These are phyloP conservation scores for Phytophthora europaea DNA, from an alignment of 352 stramenopile genomes.

Conservation along the genomic window DNA sequence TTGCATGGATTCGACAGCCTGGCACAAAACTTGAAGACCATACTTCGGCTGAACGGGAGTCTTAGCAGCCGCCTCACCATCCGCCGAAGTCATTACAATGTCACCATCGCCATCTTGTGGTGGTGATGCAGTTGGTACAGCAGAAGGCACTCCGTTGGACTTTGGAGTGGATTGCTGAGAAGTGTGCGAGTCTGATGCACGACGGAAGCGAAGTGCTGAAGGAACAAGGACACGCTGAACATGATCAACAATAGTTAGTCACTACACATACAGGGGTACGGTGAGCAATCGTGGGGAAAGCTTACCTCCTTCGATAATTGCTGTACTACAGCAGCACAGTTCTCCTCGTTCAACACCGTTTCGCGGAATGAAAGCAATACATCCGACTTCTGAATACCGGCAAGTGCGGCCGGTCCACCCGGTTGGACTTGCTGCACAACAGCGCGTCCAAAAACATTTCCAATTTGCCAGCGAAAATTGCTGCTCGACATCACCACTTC, in stretches of 20 bases:
- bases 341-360: constrained; percentile 79
- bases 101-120: constrained; percentile 65
- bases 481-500: constrained; percentile 83
- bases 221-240: constrained; percentile 67
- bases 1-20: constrained; percentile 85
- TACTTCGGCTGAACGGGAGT: constrained; percentile 76
- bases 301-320: constrained; percentile 81
- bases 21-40: constrained; percentile 77
- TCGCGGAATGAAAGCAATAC: constrained; percentile 83
- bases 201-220: constrained; percentile 78
- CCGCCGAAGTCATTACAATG: constrained; percentile 63
- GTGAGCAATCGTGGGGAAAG: not conserved
- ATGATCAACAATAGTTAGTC: constrained; percentile 15
- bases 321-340: constrained; percentile 80
- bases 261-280: constrained; percentile 11
- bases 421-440: constrained; percentile 85
- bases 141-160: constrained; percentile 21
- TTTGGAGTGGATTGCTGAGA: constrained; percentile 16
- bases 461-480: constrained; percentile 87
- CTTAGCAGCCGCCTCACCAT: constrained; percentile 29
- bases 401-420: constrained; percentile 66
- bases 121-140: constrained; percentile 3
- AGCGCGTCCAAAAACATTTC: constrained; percentile 83
- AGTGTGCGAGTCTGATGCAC: constrained; percentile 60
- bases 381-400: constrained; percentile 87